A percentile compares a stretch with the other conserved stretches of the same genome.
Conservation (phyloP, 2,329 filamentous ascomycete genomes). For the Cucurbitaria berberidis region DNA sequence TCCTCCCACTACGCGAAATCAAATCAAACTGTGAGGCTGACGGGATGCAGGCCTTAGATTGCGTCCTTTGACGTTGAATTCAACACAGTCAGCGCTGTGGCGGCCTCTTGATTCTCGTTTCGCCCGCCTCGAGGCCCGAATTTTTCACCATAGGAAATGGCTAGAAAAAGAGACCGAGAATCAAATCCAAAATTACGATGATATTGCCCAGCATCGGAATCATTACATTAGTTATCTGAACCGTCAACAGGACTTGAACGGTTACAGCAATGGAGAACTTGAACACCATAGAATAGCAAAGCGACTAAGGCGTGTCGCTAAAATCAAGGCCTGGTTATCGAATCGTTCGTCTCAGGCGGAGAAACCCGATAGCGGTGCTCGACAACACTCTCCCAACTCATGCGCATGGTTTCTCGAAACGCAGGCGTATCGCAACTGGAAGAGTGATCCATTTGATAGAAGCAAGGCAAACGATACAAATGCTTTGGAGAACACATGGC, state of each 20-base stretch:
- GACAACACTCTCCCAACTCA: slow-evolving; percentile 20
- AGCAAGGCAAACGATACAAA: slow-evolving; percentile 25
- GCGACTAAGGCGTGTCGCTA: slow-evolving; percentile 33
- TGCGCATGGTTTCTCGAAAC: slow-evolving; percentile 36
- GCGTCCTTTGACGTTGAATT: slow-evolving; percentile 21
- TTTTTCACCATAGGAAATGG: slow-evolving; percentile 33
- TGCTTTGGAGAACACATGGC: slow-evolving; percentile 26
- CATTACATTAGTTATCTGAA: slow-evolving; percentile 30
- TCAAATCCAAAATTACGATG: slow-evolving; percentile 21
- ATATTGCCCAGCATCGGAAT: slow-evolving; percentile 23
- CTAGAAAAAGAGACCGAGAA: slow-evolving; percentile 29
- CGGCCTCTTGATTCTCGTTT: slow-evolving; percentile 41
- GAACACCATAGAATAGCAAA: slow-evolving; percentile 29
- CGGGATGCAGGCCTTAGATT: slow-evolving; percentile 26
- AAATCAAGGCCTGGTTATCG: slow-evolving; percentile 34
- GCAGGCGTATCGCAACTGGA: slow-evolving; percentile 34
- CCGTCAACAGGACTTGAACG: slow-evolving; percentile 11
- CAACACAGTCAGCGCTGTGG: slow-evolving; percentile 23
- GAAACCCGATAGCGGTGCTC: slow-evolving; percentile 12
- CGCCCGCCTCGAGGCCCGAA: slow-evolving; percentile 27
- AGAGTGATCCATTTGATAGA: slow-evolving; percentile 23
- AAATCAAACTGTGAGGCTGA: slow-evolving; percentile 19
- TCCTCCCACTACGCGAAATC: slow-evolving; percentile 8
- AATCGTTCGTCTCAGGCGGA: slow-evolving; percentile 15
- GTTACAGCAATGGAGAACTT: slow-evolving; percentile 9